Conservation (phyloP, 352 stramenopile species). For the Pythium monospermum region DNA sequence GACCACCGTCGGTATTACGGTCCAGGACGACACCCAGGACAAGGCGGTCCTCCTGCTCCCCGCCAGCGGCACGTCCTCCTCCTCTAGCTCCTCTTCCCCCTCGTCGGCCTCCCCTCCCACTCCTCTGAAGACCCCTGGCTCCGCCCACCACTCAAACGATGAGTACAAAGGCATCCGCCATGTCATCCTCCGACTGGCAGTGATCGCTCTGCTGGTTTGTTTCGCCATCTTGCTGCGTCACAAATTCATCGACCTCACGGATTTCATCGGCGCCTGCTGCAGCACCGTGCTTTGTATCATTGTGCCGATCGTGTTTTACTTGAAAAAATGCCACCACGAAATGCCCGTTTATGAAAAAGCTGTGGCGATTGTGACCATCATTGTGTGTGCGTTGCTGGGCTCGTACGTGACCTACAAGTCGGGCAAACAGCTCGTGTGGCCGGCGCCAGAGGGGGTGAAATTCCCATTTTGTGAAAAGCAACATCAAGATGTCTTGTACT, state of each 20-base stretch:
- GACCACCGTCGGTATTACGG: no score
- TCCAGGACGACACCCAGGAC: conserved; percentile 10
- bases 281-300: conserved; percentile 62
- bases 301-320: conserved; percentile 66
- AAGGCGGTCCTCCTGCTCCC: no score
- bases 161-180: conserved; percentile 51
- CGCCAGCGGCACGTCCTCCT: no score
- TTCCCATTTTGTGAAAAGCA: conserved; percentile 30
- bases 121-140: conserved; percentile 30
- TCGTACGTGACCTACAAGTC: conserved; percentile 51
- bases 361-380: conserved; percentile 29
- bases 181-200: conserved; percentile 43
- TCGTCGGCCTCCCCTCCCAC: conserved; percentile 38
- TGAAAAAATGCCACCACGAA: conserved; percentile 50
- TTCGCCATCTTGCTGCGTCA: conserved; percentile 30
- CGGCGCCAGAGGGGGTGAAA: conserved; percentile 6
- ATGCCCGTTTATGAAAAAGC: conserved; percentile 34
- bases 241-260: conserved; percentile 61
- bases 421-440: conserved; percentile 47
- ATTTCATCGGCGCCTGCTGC: conserved; percentile 59
- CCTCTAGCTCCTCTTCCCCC: no score
- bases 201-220: conserved; percentile 45
- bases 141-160: conserved; percentile 31
- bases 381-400: conserved; percentile 35
- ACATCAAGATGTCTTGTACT: conserved; percentile 26